Conservation (phyloP, 208 protist species). For the Trichomonas tenax region DNA sequence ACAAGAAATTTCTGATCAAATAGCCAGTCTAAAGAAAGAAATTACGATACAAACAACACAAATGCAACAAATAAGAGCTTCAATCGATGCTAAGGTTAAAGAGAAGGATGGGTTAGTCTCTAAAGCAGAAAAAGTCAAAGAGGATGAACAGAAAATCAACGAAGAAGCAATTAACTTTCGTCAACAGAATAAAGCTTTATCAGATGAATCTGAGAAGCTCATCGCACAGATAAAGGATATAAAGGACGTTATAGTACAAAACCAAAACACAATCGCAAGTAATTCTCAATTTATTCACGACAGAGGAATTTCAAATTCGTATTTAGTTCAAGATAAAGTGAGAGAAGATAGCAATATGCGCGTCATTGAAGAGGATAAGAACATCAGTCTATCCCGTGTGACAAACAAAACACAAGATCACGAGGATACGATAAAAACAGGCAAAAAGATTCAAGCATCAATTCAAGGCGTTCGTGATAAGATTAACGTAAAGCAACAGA, state of each 20-base stretch:
- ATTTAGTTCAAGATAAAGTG: not conserved
- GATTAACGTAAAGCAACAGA: not conserved
- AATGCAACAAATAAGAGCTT: not conserved
- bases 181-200: not conserved
- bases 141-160: not conserved
- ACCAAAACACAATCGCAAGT: not conserved
- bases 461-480: not conserved
- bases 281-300: not conserved
- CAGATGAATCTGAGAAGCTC: not conserved
- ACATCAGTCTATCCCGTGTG: not conserved
- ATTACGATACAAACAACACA: not conserved
- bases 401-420: not conserved
- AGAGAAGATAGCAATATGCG: not conserved
- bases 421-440: not conserved
- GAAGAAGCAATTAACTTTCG: not conserved
- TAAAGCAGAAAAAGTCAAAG: not conserved
- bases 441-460: not conserved
- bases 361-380: not conserved
- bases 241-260: not conserved
- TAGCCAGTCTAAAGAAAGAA: not conserved
- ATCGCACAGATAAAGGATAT: not conserved
- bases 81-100: not conserved
- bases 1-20: not conserved
- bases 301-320: not conserved
- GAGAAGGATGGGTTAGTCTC: not conserved